Percentiles rank a stretch among this genome's conserved stretches.
These are phyloP conservation scores for Cenchrus purpureus DNA, from an alignment of 176 grass and related monocot species.

Conservation along the genomic window DNA sequence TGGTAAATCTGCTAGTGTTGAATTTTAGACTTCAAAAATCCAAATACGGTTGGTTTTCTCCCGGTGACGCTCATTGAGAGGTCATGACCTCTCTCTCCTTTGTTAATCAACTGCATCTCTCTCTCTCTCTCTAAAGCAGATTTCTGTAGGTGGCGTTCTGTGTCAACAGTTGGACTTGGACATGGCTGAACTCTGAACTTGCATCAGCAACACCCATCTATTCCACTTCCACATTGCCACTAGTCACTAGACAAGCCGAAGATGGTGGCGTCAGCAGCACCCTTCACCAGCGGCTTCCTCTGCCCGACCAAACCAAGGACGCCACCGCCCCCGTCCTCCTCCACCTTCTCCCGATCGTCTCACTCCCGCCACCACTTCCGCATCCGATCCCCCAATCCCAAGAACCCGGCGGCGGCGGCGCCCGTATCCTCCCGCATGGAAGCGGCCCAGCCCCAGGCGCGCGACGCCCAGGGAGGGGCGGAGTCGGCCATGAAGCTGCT, in stretches of 20 bases:
- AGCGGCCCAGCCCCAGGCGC: slow-evolving; percentile 37
- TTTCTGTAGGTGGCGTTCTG: not conserved
- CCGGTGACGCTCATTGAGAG: no score
- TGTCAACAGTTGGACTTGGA: not conserved
- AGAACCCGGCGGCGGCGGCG: not conserved
- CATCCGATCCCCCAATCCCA: not conserved
- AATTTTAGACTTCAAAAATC: no score
- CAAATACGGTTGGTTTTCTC: no score
- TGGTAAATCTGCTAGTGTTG: no score
- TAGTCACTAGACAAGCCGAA: not conserved
- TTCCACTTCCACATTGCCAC: not conserved
- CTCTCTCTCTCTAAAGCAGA: no score
- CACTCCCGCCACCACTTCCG: slow-evolving; percentile 2
- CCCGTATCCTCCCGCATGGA: slow-evolving; percentile 43
- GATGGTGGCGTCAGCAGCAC: slow-evolving; percentile 24
- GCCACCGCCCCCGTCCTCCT: slow-evolving; percentile 15
- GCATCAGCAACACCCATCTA: not conserved
- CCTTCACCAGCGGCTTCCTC: slow-evolving; percentile 2
- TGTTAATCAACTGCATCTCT: no score
- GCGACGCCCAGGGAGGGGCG: slow-evolving; percentile 23
- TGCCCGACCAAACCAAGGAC: slow-evolving; percentile 11
- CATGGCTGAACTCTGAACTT: not conserved
- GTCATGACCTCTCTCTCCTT: no score
- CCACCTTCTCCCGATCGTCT: slow-evolving; percentile 28
- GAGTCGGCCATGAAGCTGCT: slow-evolving; percentile 66